phyloP scores from a whole-genome alignment of 2,329 filamentous ascomycete genomes.

The Trichoderma cornu-damae region DNA sequence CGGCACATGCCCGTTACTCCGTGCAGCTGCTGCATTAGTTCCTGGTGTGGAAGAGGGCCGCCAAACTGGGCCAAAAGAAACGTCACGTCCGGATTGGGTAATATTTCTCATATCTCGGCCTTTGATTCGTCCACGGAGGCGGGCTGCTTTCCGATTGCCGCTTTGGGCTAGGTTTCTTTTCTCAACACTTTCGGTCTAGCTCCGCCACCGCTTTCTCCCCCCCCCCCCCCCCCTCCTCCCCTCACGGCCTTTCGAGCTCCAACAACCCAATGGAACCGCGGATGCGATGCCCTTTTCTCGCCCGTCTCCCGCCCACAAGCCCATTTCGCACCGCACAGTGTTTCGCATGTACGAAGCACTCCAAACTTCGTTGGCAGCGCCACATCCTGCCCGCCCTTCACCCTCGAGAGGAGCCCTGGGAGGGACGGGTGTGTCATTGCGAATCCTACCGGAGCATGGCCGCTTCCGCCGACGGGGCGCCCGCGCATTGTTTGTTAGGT shows the following conservation, averaged over 20 bases:
- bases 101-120: not conserved
- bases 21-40: not conserved
- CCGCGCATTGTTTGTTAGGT: not conserved
- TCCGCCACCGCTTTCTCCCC: not conserved
- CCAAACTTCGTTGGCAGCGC: not conserved
- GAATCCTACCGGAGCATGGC: not conserved
- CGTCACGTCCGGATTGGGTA: not conserved
- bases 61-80: not conserved
- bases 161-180: slow-evolving; percentile 15
- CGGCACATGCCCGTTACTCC: not conserved
- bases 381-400: not conserved
- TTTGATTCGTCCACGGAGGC: not conserved
- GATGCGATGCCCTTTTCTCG: not conserved
- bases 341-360: not conserved
- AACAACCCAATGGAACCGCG: not conserved
- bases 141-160: not conserved
- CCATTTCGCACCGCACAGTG: not conserved
- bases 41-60: not conserved
- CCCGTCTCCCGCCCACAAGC: not conserved
- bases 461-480: not conserved
- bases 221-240: not conserved
- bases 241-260: not conserved
- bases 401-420: not conserved
- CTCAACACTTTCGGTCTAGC: not conserved
- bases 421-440: not conserved